These are phyloP conservation scores for Ambrosia hybrid DNA, from an alignment of 140 eudicot genomes.

Conservation along the genomic window DNA sequence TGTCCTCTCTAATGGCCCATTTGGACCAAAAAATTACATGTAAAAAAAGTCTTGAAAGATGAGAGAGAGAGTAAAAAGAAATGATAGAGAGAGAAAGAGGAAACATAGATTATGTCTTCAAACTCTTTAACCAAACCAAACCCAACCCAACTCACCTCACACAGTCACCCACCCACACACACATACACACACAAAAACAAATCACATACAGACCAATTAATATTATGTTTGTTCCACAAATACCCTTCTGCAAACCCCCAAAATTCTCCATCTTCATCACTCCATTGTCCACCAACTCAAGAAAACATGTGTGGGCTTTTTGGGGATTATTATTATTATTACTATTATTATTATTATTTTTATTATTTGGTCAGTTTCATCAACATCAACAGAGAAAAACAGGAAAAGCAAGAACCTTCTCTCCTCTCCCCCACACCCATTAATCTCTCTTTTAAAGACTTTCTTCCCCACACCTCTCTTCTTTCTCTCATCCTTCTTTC, in stretches of 20 bases:
- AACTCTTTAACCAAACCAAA: slow-evolving; percentile 42
- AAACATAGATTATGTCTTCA: slow-evolving; percentile 37
- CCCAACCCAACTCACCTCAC: slow-evolving; percentile 38
- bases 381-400: slow-evolving; percentile 54
- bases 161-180: slow-evolving; percentile 24
- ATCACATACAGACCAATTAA: slow-evolving; percentile 37
- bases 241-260: slow-evolving; percentile 92
- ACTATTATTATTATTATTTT: not conserved
- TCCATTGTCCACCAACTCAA: slow-evolving; percentile 52
- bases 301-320: slow-evolving; percentile 68
- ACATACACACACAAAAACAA: slow-evolving; percentile 33
- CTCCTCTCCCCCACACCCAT: slow-evolving; percentile 37
- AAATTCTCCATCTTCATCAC: slow-evolving; percentile 83
- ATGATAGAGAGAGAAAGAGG: slow-evolving; percentile 18
- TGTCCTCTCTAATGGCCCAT: slow-evolving; percentile 68
- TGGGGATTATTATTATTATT: slow-evolving; percentile 34
- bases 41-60: slow-evolving; percentile 33
- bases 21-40: slow-evolving; percentile 56
- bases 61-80: slow-evolving; percentile 31
- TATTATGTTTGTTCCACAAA: slow-evolving; percentile 47
- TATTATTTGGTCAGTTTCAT: slow-evolving; percentile 65
- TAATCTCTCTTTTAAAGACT: slow-evolving; percentile 32
- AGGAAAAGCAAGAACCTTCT: slow-evolving; percentile 50
- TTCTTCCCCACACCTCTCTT: slow-evolving; percentile 29
- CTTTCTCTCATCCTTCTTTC: slow-evolving; percentile 14